These are phyloP conservation scores for Wickerhamiella sorbophila DNA, from an alignment of 805 yeast species.

Conservation along the genomic window DNA sequence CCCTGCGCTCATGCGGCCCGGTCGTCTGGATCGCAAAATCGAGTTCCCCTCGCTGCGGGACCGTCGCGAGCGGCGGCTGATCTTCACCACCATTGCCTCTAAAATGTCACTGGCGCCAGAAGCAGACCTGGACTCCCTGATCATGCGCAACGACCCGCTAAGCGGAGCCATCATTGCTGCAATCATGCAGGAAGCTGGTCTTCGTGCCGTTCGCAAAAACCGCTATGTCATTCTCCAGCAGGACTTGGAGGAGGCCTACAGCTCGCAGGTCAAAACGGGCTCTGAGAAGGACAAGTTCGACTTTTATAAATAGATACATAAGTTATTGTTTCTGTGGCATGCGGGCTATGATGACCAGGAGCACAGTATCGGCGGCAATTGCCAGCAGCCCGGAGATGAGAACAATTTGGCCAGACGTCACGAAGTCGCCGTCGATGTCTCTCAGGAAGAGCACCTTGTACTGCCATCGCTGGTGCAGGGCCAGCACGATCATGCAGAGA, in stretches of 20 bases:
- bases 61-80: constrained; percentile 93
- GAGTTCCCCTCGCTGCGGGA: constrained; percentile 95
- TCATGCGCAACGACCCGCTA: constrained; percentile 88
- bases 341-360: constrained; percentile 37
- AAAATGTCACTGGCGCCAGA: constrained; percentile 98
- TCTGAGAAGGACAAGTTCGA: constrained; percentile 95
- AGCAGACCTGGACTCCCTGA: constrained; percentile 86
- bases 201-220: constrained; percentile 95
- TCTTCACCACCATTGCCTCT: constrained; percentile 90
- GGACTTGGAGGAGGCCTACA: constrained; percentile 96
- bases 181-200: constrained; percentile 99
- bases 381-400: constrained; percentile 38
- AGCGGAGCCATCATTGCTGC: constrained; percentile 97
- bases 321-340: constrained; percentile 23
- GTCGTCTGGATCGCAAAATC: constrained; percentile 94
- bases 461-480: constrained; percentile 22
- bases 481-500: constrained; percentile 29
- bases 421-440: constrained; percentile 31
- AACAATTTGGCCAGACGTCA: constrained; percentile 50
- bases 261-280: constrained; percentile 90
- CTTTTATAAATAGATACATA: constrained; percentile 57
- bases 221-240: constrained; percentile 91
- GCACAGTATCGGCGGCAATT: constrained; percentile 34
- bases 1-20: constrained; percentile 96
- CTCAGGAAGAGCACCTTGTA: constrained; percentile 26